Percentiles rank a stretch among this genome's conserved stretches.
Conservation (phyloP, 108 stramenopile genomes). For the Asterionellopsis glacialis region DNA sequence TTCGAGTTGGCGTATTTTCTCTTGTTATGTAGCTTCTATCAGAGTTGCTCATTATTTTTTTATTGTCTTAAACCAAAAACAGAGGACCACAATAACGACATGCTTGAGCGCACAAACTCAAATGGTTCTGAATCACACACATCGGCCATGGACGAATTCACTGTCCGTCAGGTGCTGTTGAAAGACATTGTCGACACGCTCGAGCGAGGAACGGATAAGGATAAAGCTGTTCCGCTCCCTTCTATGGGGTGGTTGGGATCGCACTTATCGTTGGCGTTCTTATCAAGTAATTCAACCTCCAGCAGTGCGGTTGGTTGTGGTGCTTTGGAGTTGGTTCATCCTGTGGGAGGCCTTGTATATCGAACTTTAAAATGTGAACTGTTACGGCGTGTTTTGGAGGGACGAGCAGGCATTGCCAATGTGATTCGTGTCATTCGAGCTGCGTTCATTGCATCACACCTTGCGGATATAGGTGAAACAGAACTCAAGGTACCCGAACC, state of each 20-base stretch:
- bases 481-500: constrained; percentile 22
- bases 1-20: too few relatives aligned
- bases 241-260: constrained; percentile 84
- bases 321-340: constrained; percentile 76
- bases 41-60: not conserved
- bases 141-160: constrained; percentile 72
- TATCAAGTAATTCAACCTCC: constrained; percentile 73
- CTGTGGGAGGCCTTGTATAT: constrained; percentile 76
- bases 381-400: constrained; percentile 56
- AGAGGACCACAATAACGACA: constrained; percentile 83
- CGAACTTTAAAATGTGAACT: constrained; percentile 64
- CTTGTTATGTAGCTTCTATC: too few relatives aligned
- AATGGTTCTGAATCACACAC: constrained; percentile 90
- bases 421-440: constrained; percentile 74
- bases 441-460: constrained; percentile 69
- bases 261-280: constrained; percentile 61
- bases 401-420: constrained; percentile 69
- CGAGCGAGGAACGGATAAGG: constrained; percentile 57
- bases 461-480: constrained; percentile 60
- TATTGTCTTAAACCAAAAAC: constrained; percentile 4
- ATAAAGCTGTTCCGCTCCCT: constrained; percentile 55
- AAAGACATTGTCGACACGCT: constrained; percentile 63
- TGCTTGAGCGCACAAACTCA: constrained; percentile 75
- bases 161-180: constrained; percentile 64
- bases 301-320: constrained; percentile 82